Evolutionary conservation across 2,329 filamentous ascomycete genomes (phyloP).

Genomic region (Xylariaceae sp.): DNA sequence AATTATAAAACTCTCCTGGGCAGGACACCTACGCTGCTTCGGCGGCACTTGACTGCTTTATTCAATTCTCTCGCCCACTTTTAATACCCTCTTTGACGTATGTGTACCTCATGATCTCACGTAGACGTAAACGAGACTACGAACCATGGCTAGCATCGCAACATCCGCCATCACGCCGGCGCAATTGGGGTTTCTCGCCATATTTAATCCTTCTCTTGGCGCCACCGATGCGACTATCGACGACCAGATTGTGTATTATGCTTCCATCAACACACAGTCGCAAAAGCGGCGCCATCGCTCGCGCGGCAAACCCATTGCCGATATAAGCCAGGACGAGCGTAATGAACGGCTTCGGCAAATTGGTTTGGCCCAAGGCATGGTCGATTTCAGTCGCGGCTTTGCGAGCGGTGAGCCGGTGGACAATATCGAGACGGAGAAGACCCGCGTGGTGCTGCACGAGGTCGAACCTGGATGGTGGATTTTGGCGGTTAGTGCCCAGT

Average conservation of each 20-base stretch:
- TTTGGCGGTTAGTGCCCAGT: slow-evolving; percentile 63
- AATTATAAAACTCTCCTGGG: no score
- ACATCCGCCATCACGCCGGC: slow-evolving; percentile 61
- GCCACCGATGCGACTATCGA: slow-evolving; percentile 65
- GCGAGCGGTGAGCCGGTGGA: slow-evolving; percentile 74
- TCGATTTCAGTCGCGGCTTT: slow-evolving; percentile 87
- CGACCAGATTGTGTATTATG: slow-evolving; percentile 92
- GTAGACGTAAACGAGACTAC: not conserved
- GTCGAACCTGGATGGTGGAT: slow-evolving; percentile 95
- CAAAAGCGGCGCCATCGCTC: slow-evolving; percentile 42
- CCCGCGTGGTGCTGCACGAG: slow-evolving; percentile 80
- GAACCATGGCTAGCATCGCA: slow-evolving; percentile 15
- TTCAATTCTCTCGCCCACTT: no score
- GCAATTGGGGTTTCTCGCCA: slow-evolving; percentile 84
- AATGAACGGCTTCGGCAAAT: slow-evolving; percentile 91
- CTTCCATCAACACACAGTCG: slow-evolving; percentile 54
- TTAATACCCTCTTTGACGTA: no score
- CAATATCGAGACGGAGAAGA: slow-evolving; percentile 86
- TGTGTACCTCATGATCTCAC: no score
- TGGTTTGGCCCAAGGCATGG: slow-evolving; percentile 94
- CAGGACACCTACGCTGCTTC: no score
- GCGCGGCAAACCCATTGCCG: slow-evolving; percentile 41
- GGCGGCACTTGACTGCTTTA: no score
- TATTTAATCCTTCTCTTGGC: slow-evolving; percentile 80
- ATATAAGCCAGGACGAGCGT: slow-evolving; percentile 60